phyloP scores from a whole-genome alignment of 768 basidiomycete genomes.

The Trichaptum fuscoviolaceum region DNA sequence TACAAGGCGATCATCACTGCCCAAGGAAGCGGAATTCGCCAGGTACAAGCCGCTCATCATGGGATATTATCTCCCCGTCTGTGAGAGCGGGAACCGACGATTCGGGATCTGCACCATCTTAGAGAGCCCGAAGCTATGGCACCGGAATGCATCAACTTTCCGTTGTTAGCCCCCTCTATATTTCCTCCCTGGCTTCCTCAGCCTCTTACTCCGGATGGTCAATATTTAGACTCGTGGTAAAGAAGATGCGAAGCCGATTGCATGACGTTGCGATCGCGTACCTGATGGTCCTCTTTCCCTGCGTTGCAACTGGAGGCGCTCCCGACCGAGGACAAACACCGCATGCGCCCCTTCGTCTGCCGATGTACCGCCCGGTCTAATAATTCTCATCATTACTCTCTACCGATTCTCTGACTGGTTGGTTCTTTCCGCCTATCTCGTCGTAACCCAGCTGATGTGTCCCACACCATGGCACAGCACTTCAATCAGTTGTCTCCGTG shows the following conservation, averaged over 20 bases:
- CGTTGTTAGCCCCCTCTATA: background rate
- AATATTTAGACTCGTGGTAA: background rate
- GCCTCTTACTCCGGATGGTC: background rate
- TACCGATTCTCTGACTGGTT: background rate
- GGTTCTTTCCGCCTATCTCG: background rate
- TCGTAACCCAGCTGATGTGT: background rate
- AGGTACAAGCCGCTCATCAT: background rate
- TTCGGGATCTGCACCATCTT: background rate
- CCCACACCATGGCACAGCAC: background rate
- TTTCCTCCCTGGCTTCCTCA: background rate
- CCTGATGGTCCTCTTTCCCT: background rate
- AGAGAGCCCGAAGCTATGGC: background rate
- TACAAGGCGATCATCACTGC: background rate
- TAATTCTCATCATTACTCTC: slow-evolving; percentile 1
- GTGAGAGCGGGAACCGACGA: background rate
- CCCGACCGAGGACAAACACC: background rate
- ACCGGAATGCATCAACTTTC: background rate
- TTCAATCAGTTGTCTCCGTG: background rate
- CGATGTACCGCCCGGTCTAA: background rate
- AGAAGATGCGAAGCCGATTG: background rate
- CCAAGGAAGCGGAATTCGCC: background rate
- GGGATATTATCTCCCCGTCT: background rate
- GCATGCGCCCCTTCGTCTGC: background rate
- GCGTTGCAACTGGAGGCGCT: background rate
- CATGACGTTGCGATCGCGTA: background rate